Conservation (phyloP, 139 green algal species). For the Deuterostichococcus epilithicus region DNA sequence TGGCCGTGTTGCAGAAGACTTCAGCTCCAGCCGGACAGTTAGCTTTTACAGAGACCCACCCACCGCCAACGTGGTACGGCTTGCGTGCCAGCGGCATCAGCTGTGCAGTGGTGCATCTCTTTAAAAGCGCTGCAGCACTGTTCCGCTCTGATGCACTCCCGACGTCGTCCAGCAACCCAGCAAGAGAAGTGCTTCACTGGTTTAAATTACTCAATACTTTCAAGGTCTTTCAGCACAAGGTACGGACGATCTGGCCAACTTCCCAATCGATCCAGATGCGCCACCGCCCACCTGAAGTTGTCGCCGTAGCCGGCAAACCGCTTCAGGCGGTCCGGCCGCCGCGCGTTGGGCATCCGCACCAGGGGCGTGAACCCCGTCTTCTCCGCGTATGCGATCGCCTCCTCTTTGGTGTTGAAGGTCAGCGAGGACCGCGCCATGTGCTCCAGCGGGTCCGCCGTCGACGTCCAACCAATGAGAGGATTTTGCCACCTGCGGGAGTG, state of each 20-base stretch:
- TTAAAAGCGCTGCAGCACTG: too few relatives aligned
- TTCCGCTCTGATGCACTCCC: neutral
- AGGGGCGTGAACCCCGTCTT: conserved; percentile 75
- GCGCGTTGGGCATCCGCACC: conserved; percentile 59
- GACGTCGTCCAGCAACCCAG: neutral
- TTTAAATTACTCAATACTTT: neutral
- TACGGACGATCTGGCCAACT: too few relatives aligned
- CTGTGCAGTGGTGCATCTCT: too few relatives aligned
- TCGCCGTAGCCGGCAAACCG: conserved; percentile 71
- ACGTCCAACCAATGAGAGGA: conserved; percentile 97
- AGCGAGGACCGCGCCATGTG: conserved; percentile 59
- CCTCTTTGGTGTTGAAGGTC: conserved; percentile 58
- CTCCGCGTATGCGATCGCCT: conserved; percentile 45
- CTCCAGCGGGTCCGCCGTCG: conserved; percentile 82
- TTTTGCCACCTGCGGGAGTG: conserved; percentile 81
- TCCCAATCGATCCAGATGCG: too few relatives aligned
- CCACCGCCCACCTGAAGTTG: conserved; percentile 78
- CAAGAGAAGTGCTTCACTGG: neutral
- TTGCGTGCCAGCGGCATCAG: too few relatives aligned
- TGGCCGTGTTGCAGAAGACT: neutral
- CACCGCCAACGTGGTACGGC: neutral
- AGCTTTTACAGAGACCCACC: neutral
- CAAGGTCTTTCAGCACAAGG: neutral
- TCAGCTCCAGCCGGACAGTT: too few relatives aligned
- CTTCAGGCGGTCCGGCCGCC: conserved; percentile 42